Base-by-base conservation (phyloP, 2,329 filamentous ascomycete genomes). In the Colletotrichum coccodes region DNA sequence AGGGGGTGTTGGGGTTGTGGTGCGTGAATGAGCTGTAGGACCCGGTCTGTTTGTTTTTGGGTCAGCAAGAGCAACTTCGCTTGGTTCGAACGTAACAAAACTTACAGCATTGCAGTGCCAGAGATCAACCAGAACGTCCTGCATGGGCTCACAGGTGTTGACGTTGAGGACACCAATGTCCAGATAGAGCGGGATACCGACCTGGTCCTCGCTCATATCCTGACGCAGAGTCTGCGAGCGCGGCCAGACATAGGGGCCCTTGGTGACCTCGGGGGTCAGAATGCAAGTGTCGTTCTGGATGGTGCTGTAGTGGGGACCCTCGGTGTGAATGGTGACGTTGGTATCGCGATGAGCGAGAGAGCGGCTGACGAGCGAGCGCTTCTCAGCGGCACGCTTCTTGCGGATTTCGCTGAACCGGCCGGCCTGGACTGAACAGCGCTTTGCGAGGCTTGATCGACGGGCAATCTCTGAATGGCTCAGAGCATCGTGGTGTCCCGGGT, bases 401-500 rank as follows among this genome's bases (percentile, higher is more conserved):
- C 63, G 56, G 14, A 61, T 18, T 47, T 66, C 63, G 47, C 32
- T 30, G 57, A 66, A 61, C 57, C 61, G 40, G 1, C 63, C 63
- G 26, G 57, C 58, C n/a, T 66, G 38, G 4, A 34, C 63, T 3
- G 57, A n/a, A 49, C 63, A 66, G 16, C 63, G 63, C 49, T 53
- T 61, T 6, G 63, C 52, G 12, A 66, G 63, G 40, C 61, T 66
- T 6, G 47, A 53, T 32, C 63, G 63, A 23, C 63, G 63, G 3
- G 50, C 57, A n/a, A 66, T 61, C 32, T 66, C 63, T 9, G 63
- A 36, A 23, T 66, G 63, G 57, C 63, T 66, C 28, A 56, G n/a
- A n/a, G 44, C 14, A 30, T 66, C 36, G 60, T 86, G 80, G 64
- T 87, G 84, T 67, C 85, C 85, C 0, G 84, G 85, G 65, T 88